Base-by-base conservation (phyloP, 805 yeast species). In the Candida silvatica region DNA sequence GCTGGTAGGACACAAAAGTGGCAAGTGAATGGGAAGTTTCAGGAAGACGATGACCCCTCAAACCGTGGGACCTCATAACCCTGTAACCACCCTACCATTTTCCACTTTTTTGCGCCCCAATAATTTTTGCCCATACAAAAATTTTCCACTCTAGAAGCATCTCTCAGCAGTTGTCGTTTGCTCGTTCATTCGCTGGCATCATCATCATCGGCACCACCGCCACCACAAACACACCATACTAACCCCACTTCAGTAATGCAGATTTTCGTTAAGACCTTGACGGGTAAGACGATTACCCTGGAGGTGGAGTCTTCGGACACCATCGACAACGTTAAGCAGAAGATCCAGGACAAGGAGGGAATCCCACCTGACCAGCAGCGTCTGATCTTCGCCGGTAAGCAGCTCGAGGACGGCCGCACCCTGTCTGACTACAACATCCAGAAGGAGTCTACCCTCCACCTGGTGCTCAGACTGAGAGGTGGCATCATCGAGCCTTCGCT, bases 241-340 rank as follows among this genome's bases (percentile, higher is more conserved):
- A 32, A 18, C 24, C n/a, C n/a, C 41, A 18, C 37, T 52, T 53
- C 49, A 45, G 65, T 55, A 48, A 82, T 83, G 94, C 94, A 84
- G 77, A 88, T 90, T 76, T 92, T 92, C 74, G 97, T 92, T 72
- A 92, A 90, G 76, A 90, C 98, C 74, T 80, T 92, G 67, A 88
- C 97, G 58, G 97, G 97, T 75, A 90, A 90, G 86, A 81, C 97
- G 64, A 90, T 92, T 74, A 66, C 80, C 46, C 67, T 72, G 47
- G 77, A 76, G 64, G 92, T 86, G 51, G 95, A 86, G 68, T 85
- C 95, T 43, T 84, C 94, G 39, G 95, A 86, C 73, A 85, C 95
- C 49, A 86, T 86, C 59, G 95, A 86, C 71, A 86, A 86, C 57
- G 95, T 86, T 66, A 86, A 86, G 74, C 74, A 90, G 54, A 86